Evolutionary conservation across 257 asterid species (phyloP), one percentile per base, ranked within the genome.

Genomic region (Ajuga chamaepitys): DNA sequence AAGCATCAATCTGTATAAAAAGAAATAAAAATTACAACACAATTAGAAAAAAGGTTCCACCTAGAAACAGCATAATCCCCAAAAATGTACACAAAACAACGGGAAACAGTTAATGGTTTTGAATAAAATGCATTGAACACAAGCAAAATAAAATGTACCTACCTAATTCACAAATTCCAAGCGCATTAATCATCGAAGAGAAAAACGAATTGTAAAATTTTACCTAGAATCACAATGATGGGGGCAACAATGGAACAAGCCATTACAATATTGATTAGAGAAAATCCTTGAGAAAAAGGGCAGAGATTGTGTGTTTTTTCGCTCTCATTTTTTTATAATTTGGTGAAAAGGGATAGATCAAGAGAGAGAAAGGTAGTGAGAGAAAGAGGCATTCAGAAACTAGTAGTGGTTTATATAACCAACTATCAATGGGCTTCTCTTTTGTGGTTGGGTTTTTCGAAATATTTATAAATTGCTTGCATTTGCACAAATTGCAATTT

Each of bases 1-100:
- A 70, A 76, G 70, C 82, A 70, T 72, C 79, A 77, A 77, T 79
- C 89, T 85, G 88, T 35, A 58, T 25, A 40, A 50, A 40, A 41
- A n/a, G 45, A 68, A 44, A 18, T 32, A 11, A 35, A 28, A 22
- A 60, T 50, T 8, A 37, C 7, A 64, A 3, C 41, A 18, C 11
- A 58, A 72, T 21, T 41, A 25, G n/a, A n/a, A 72, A 55, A 64
- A 21, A 44, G 47, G 70, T 46, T 13, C 69, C 50, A 30, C 45
- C 37, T 35, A 32, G 21, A 59, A 58, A 62, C 26, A 16, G 45
- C 63, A 73, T 17, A 28, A 20, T 17, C 56, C 45, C 32, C 46
- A 34, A 14, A 52, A 56, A 46, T 9, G 62, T 24, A 58, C 60
- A 40, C 24, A 58, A 73, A 70, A 54, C 30, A 69, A 58, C 53